Conservation (phyloP, 192 early-diverging fungal genomes). For the Entomortierella beljakovae region DNA sequence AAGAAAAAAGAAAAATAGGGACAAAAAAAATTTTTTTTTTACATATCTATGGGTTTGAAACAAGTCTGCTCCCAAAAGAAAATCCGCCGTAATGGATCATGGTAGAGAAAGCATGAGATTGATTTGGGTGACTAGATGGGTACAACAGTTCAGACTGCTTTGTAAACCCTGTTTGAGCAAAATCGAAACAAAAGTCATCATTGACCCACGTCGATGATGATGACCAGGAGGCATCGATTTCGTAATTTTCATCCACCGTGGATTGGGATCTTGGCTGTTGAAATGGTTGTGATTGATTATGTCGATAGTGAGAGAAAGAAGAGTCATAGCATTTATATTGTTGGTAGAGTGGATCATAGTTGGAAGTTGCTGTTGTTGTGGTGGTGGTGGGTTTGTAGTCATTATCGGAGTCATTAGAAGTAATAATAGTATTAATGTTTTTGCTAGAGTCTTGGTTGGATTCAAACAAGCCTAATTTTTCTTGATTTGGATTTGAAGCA, state of each 20-base stretch:
- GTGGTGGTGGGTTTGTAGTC: slow-evolving; percentile 19
- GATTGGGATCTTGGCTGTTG: slow-evolving; percentile 6
- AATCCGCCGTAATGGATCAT: slow-evolving; percentile 5
- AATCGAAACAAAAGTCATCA: slow-evolving; percentile 16
- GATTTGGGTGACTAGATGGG: slow-evolving; percentile 4
- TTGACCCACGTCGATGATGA: slow-evolving; percentile 17
- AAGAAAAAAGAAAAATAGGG: slow-evolving; percentile 16
- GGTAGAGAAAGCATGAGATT: slow-evolving; percentile 1
- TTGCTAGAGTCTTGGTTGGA: slow-evolving; percentile 1
- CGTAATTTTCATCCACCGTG: not conserved
- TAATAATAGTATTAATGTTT: slow-evolving; percentile 5
- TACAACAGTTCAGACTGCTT: slow-evolving; percentile 35
- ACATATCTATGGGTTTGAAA: not conserved
- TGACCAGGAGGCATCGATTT: slow-evolving; percentile 4
- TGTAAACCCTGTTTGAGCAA: slow-evolving; percentile 7
- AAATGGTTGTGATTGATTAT: slow-evolving; percentile 4
- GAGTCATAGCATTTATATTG: slow-evolving; percentile 22
- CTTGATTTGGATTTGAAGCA: not conserved
- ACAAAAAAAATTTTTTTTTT: slow-evolving; percentile 31
- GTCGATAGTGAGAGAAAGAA: not conserved
- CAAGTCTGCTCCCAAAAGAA: slow-evolving; percentile 15
- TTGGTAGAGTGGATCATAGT: slow-evolving; percentile 7
- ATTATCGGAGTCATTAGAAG: slow-evolving; percentile 36
- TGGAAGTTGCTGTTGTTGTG: too few relatives aligned
- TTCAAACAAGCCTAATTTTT: not conserved